Base-by-base conservation (phyloP, 495 filamentous ascomycete species). In the Thermothielavioides terrestris region DNA sequence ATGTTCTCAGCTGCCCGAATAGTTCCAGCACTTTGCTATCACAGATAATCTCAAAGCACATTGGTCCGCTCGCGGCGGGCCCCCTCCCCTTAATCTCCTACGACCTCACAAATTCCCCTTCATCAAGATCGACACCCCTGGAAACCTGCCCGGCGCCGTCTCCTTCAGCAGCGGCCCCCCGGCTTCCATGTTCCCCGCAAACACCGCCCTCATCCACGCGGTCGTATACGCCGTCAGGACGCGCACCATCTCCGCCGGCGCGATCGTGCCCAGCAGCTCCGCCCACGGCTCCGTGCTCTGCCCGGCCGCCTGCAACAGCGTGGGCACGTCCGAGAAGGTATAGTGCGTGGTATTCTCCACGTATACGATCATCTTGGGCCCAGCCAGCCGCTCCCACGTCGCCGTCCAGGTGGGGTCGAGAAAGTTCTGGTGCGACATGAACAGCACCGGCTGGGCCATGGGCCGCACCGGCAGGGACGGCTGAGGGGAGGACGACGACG, bases 281-380 rank as follows among this genome's bases (percentile, higher is more conserved):
- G 41, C 41, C 11, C 27, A 44, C 18, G 41, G 41, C 41, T 21
- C 41, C 41, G 41, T 17, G 25, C 41, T 44, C 41, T 22, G 23
- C 25, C 25, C 41, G 18, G 41, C 41, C 9, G 41, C 41, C 41
- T 28, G 22, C 1, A 44, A 15, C 41, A 44, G 41, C 25, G 25
- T 15, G 41, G 41, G 41, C 41, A 44, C n/a, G 41, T 44, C 41
- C 15, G 41, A 44, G 25, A 44, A 44, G 41, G 41, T 28, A 7
- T 44, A 23, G 7, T 44, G 41, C 28, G 41, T 44, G 5, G 41
- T 44, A 10, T 44, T 44, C 41, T 21, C 25, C 8, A 44, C 25
- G 41, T 23, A 23, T 6, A 44, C 22, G 23, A 14, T 10, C 2
- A 44, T 12, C 41, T 44, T 44, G 11, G 41, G 41, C 41, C 41